Conservation (phyloP, 768 basidiomycete species). For the Kondoa subrosea region DNA sequence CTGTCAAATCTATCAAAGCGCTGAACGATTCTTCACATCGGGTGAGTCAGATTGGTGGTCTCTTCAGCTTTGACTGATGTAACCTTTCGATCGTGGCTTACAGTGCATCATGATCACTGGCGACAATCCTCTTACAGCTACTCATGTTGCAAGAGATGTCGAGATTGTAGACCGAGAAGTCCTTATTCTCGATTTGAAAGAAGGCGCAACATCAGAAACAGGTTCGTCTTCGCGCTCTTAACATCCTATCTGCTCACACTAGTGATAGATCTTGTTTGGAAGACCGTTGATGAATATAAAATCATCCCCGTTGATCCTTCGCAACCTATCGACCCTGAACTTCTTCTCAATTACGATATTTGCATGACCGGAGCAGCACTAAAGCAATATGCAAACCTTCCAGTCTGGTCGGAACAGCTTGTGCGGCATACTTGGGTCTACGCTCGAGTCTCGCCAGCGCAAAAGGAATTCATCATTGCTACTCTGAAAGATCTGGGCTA, state of each 20-base stretch:
- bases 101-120: conserved; percentile 99
- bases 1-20: conserved; percentile 78
- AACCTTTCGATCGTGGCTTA: not conserved
- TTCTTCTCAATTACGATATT: conserved; percentile 81
- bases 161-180: conserved; percentile 93
- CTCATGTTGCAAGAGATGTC: conserved; percentile 86
- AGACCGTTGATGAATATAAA: conserved; percentile 78
- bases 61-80: not conserved
- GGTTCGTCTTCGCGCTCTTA: conserved; percentile 38
- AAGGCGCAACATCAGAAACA: conserved; percentile 51
- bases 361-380: conserved; percentile 90
- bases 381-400: conserved; percentile 58
- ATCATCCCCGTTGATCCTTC: conserved; percentile 69
- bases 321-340: conserved; percentile 54
- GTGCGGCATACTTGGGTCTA: conserved; percentile 97
- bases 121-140: conserved; percentile 91
- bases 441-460: conserved; percentile 84
- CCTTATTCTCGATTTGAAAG: conserved; percentile 75
- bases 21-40: conserved; percentile 89
- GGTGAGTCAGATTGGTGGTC: conserved; percentile 40
- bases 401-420: conserved; percentile 54
- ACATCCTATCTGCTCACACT: not conserved
- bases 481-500: conserved; percentile 78
- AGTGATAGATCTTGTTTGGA: conserved; percentile 64
- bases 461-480: conserved; percentile 90